Evolutionary conservation across 208 protist genomes (phyloP).

Genomic region (Trypanosoma platydactyli): DNA sequence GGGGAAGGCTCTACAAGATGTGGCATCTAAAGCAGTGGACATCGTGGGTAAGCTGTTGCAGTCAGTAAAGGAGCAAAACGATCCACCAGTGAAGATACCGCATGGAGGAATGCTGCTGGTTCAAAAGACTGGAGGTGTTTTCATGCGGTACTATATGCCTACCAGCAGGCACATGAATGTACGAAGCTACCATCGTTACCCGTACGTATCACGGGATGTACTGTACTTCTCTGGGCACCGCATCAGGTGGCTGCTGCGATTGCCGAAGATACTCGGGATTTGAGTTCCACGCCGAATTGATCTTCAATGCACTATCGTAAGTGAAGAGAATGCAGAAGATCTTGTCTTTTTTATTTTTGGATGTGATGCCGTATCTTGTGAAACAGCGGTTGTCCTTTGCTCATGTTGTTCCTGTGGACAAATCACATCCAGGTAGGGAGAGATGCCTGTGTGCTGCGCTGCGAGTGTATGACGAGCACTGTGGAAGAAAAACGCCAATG

Average conservation of each 20-base stretch:
- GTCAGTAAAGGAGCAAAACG: not conserved
- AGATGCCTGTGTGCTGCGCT: not conserved
- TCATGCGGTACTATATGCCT: not conserved
- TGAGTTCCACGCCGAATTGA: not conserved
- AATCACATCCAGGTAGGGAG: no score
- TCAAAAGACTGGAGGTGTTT: not conserved
- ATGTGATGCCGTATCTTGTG: constrained; percentile 5
- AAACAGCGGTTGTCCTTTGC: not conserved
- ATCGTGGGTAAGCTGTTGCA: not conserved
- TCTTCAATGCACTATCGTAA: constrained; percentile 9
- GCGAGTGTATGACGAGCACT: not conserved
- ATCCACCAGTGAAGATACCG: not conserved
- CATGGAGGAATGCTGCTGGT: constrained; percentile 3
- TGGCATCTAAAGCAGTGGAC: not conserved
- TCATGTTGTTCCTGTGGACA: no score
- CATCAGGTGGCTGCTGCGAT: not conserved
- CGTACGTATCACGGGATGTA: not conserved
- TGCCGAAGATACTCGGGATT: constrained; percentile 1
- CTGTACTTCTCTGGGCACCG: constrained; percentile 17
- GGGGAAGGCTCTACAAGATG: not conserved
- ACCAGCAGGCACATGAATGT: not conserved
- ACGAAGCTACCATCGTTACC: not conserved
- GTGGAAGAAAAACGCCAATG: constrained; percentile 18
- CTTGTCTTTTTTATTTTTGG: constrained; percentile 1
- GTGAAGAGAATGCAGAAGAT: not conserved